Base-by-base conservation (phyloP, 257 asterid genomes). In the Fraxinus americana region DNA sequence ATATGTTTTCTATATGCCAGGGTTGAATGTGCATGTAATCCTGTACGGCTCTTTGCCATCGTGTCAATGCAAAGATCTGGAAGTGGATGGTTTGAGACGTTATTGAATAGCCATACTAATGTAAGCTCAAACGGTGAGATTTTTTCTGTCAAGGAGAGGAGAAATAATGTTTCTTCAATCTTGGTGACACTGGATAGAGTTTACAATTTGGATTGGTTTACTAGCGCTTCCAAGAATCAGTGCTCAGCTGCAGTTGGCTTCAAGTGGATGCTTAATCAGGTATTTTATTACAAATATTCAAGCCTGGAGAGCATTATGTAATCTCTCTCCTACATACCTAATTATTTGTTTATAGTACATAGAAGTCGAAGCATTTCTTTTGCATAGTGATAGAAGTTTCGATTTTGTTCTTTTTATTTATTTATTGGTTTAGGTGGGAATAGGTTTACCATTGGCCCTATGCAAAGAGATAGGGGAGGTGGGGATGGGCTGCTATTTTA, bases 261-360 rank as follows among this genome's bases (percentile, higher is more conserved):
- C 86, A 91, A 94, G 87, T 94, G 99, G 99, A 94, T 94, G 99
- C 93, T 92, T 68, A 94, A 94, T 75, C 99, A 94, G 98, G 99
- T 92, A 76, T 25, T 29, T 0, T 43, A 66, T 11, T 54, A 5
- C 43, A 43, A 45, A 50, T 35, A 54, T 30, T 66, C 66, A 4
- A 48, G 52, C 70, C 9, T 21, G 21, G 48, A 48, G 8, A 25
- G 21, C 29, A 50, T 38, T 73, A 2, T 38, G 16, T 27, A 12
- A 43, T 38, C 48, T 41, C 13, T 34, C 25, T 75, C 12, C 5
- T 36, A 75, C 11, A 10, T 36, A 32, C 70, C 17, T 75, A 27
- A 43, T 45, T 29, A 78, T 39, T 36, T 70, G 16, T n/a, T 10
- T 9, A 6, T 4, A n/a, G 27, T 17, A 5, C 12, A 54, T 17